Evolutionary conservation across 2,329 filamentous ascomycete genomes (phyloP), one percentile per base, ranked within the genome.

Genomic region (Aspergillus pseudotamarii): DNA sequence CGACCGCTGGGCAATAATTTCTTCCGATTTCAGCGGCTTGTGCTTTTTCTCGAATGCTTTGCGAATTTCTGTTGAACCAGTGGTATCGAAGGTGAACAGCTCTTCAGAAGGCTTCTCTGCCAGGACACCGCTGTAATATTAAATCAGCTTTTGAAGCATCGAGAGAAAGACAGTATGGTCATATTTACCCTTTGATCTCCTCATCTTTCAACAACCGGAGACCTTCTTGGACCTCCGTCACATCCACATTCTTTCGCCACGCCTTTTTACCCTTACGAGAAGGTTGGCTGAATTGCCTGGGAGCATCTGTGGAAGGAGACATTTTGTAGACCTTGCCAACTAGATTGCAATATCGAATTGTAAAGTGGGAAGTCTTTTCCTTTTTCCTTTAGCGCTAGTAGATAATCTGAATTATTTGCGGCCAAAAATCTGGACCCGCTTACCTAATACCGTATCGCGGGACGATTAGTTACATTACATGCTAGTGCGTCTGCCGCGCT

Each of bases 191-290:
- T 83, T 90, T 86, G 69, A 96, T 95, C 65, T 97, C 90, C 82
- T 98, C 91, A 63, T 96, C 91, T 72, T 95, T 93, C 69, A 96
- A 83, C 73, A 91, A 86, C 66, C 93, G 90, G 38, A 99, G 86
- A 64, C 95, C 95, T 59, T 90, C 82, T 72, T 94, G 86, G 30
- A 99, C 87, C 66, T 96, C 90, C 32, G 92, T 90, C 66, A 98
- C 87, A 80, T 99, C 93, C 78, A 99, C 93, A 81, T 99, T 97
- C 79, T 98, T 99, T 75, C 95, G 88, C 95, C 95, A 99, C 36
- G 95, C 94, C 82, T 96, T 98, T 81, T 98, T 98, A 72, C 96
- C 95, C 78, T 99, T 99, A 76, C 95, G 87, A 6, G 94, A 98
- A 30, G 93, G 88, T 79, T 99, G 95, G 67, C 88, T 93, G 80